phyloP scores from a whole-genome alignment of 2,329 filamentous ascomycete species.

The Trichoderma koningii region DNA sequence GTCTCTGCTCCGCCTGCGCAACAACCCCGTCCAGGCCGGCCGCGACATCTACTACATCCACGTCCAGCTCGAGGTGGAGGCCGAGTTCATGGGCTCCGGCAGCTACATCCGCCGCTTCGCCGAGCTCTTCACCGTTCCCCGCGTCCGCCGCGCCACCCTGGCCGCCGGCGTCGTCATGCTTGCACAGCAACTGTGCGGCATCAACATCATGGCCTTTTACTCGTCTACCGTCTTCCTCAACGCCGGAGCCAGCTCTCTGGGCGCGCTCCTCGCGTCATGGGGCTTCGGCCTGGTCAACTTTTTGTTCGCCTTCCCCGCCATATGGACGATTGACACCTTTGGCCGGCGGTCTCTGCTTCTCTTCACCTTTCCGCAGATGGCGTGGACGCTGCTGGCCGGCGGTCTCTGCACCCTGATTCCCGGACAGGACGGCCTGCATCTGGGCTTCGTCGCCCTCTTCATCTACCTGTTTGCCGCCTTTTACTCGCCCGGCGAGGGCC shows the following conservation, averaged over 20 bases:
- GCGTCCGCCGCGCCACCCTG: conserved; percentile 70
- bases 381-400: conserved; percentile 45
- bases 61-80: conserved; percentile 64
- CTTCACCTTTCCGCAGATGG: conserved; percentile 48
- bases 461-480: conserved; percentile 58
- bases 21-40: conserved; percentile 58
- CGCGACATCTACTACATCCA: conserved; percentile 66
- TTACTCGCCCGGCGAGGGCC: conserved; percentile 60
- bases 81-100: conserved; percentile 49
- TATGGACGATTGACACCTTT: conserved; percentile 62
- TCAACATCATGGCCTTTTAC: conserved; percentile 78
- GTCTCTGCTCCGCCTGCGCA: conserved; percentile 55
- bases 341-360: conserved; percentile 54
- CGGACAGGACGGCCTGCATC: conserved; percentile 37
- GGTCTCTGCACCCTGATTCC: conserved; percentile 57
- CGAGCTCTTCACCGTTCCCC: conserved; percentile 69
- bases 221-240: conserved; percentile 63
- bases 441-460: conserved; percentile 56
- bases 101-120: conserved; percentile 64
- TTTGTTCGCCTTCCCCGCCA: conserved; percentile 58
- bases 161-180: conserved; percentile 82
- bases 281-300: conserved; percentile 63
- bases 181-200: conserved; percentile 69
- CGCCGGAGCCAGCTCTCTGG: conserved; percentile 56
- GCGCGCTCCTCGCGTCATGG: conserved; percentile 61